phyloP scores from a whole-genome alignment of 1,284 basidiomycete species.

The Melanopsichium pennsylvanicum region DNA sequence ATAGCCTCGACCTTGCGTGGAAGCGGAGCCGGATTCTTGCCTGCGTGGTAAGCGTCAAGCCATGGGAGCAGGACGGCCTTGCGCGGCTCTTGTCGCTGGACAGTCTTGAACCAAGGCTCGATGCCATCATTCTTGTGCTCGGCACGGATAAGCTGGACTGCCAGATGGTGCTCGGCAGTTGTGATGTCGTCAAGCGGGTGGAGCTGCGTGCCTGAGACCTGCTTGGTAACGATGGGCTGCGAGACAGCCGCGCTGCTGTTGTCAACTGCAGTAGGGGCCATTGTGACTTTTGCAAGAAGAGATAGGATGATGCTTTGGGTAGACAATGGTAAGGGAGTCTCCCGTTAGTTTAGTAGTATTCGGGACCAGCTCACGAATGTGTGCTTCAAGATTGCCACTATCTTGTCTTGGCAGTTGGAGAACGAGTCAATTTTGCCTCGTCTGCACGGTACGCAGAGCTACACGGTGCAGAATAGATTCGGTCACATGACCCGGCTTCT shows the following conservation, averaged over 20 bases:
- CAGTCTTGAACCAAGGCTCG: constrained; percentile 38
- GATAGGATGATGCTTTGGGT: background rate
- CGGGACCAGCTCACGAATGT: too few species aligned
- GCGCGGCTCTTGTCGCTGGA: constrained; percentile 37
- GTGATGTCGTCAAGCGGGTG: constrained; percentile 40
- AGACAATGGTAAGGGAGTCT: too few species aligned
- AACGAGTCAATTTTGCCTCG: too few species aligned
- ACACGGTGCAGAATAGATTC: too few species aligned
- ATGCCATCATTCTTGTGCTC: constrained; percentile 12
- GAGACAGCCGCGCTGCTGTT: background rate
- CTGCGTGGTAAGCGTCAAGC: constrained; percentile 35
- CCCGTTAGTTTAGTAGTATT: too few species aligned
- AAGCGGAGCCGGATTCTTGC: constrained; percentile 3
- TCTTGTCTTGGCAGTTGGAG: too few species aligned
- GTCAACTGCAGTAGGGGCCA: constrained; percentile 23
- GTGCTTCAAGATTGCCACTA: too few species aligned
- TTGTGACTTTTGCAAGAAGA: background rate
- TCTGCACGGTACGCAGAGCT: too few species aligned
- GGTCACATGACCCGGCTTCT: too few species aligned
- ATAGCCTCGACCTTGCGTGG: constrained; percentile 26
- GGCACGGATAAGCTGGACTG: constrained; percentile 19
- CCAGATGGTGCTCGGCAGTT: constrained; percentile 19
- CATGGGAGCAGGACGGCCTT: constrained; percentile 29
- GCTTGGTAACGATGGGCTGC: constrained; percentile 4
- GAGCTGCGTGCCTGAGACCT: background rate